phyloP scores from a whole-genome alignment of 78 protist genomes.

The Emiliania huxleyi region DNA sequence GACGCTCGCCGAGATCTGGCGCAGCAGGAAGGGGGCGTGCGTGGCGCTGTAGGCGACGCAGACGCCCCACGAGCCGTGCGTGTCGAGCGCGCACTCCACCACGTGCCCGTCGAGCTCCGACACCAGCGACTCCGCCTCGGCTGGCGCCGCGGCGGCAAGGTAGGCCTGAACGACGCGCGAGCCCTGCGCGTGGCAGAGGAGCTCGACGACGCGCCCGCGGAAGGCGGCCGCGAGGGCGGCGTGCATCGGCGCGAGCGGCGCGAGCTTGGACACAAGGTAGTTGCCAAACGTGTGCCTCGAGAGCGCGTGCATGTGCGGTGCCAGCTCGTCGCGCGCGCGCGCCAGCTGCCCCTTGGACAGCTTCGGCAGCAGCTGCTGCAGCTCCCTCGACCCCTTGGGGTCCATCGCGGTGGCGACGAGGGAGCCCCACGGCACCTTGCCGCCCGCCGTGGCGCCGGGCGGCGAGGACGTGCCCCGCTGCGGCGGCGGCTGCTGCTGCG shows the following conservation, averaged over 20 bases:
- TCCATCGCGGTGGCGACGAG: not conserved
- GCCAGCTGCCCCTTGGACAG: not conserved
- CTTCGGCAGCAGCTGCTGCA: not conserved
- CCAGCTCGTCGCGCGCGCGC: not conserved
- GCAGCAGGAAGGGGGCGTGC: not conserved
- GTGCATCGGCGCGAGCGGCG: not conserved
- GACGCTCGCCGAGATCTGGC: not conserved
- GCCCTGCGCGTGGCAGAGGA: not conserved
- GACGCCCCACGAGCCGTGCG: constrained; percentile 8
- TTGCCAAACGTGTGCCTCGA: not conserved
- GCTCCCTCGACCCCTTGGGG: not conserved
- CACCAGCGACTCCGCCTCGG: not conserved
- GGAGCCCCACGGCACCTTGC: not conserved
- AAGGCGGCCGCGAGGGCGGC: not conserved
- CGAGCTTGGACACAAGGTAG: not conserved
- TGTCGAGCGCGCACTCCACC: not conserved
- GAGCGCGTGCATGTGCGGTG: not conserved
- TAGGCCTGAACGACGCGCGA: not conserved
- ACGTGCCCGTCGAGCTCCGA: not conserved
- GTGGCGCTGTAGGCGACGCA: not conserved
- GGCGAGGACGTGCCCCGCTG: no score
- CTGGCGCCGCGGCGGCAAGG: not conserved
- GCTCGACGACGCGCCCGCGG: not conserved
- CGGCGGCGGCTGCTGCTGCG: not conserved
- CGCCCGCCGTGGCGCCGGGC: no score